Evolutionary conservation across 169 alveolate species (phyloP).

Genomic region (Babesia sp.): DNA sequence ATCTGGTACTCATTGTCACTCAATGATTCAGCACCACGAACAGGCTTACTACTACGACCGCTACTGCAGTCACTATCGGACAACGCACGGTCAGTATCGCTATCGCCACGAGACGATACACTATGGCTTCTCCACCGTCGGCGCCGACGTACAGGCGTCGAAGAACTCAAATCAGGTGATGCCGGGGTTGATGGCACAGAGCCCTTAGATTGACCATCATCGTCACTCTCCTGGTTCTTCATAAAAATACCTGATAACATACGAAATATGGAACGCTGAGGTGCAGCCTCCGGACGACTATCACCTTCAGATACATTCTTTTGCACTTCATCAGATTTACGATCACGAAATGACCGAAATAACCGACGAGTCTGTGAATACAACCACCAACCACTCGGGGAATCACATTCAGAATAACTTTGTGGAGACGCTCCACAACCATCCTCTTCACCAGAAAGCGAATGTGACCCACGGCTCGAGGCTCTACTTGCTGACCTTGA

Average conservation of each 20-base stretch:
- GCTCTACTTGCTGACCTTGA: no score
- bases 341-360: background rate
- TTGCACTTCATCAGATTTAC: constrained; percentile 5
- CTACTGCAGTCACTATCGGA: constrained; percentile 21
- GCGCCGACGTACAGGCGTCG: background rate
- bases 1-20: constrained; percentile 24
- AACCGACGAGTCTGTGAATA: constrained; percentile 13
- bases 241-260: constrained; percentile 4
- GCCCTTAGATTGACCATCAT: background rate
- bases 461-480: constrained; percentile 1
- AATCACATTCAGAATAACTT: background rate
- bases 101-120: background rate
- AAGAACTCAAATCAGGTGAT: background rate
- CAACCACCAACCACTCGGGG: constrained; percentile 17
- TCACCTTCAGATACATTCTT: background rate
- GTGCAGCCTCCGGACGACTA: background rate
- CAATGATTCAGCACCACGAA: background rate
- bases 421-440: background rate
- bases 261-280: constrained; percentile 9
- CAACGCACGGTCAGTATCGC: background rate
- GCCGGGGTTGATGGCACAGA: background rate
- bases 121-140: constrained; percentile 5
- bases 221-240: constrained; percentile 11
- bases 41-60: background rate
- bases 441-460: background rate